phyloP scores from a whole-genome alignment of 163 green algal species.

The Chloromonas sp. region DNA sequence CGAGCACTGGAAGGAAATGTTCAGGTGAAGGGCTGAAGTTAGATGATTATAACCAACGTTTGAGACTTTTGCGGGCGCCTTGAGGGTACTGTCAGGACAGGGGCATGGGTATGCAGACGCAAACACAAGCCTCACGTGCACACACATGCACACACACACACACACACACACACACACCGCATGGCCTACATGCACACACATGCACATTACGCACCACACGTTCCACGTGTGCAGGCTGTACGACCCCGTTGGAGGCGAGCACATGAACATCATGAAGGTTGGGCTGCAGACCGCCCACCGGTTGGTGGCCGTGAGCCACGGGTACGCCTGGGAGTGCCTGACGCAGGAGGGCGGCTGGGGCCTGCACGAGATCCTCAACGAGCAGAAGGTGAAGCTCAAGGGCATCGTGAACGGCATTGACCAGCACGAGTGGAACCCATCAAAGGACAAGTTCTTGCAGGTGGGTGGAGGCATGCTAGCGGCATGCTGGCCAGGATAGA shows the following conservation, averaged over 20 bases:
- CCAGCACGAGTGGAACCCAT: conserved; percentile 69
- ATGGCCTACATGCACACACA: not conserved
- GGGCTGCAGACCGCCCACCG: conserved; percentile 75
- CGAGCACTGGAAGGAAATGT: conserved; percentile 26
- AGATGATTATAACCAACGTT: not conserved
- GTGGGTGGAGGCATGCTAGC: not conserved
- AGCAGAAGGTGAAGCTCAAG: conserved; percentile 85
- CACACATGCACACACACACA: not conserved
- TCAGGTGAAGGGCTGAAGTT: conserved; percentile 11
- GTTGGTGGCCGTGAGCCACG: conserved; percentile 84
- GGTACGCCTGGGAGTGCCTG: conserved; percentile 96
- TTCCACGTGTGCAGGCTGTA: conserved; percentile 51
- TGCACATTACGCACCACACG: not conserved
- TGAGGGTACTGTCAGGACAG: not conserved
- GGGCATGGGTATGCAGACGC: no score
- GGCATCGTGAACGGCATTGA: conserved; percentile 95
- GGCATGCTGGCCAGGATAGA: no score
- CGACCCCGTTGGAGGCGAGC: conserved; percentile 90
- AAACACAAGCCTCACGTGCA: not conserved
- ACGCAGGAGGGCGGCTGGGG: conserved; percentile 92
- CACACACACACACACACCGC: not conserved
- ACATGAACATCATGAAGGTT: conserved; percentile 98
- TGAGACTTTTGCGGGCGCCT: not conserved
- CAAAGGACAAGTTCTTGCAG: conserved; percentile 37
- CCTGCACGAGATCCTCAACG: conserved; percentile 75